Evolutionary conservation across 306 rosid species (phyloP), one percentile per base, ranked within the genome.

Genomic region (Arachis hypogaea): DNA sequence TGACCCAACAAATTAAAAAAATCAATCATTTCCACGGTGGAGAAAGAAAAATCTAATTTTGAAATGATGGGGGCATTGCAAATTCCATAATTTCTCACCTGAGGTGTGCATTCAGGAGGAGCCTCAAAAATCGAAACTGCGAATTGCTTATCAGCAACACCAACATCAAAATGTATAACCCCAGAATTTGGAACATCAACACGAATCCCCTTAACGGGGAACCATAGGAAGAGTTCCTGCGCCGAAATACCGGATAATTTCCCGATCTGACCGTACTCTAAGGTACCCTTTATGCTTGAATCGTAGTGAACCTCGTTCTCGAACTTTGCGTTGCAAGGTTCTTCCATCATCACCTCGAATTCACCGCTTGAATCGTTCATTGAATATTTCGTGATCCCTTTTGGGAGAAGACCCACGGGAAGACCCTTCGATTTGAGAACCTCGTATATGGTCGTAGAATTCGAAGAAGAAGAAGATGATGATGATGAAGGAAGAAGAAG

Each of bases 131-230:
- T 90, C 0, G 98, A 93, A 40, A 90, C 36, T 16, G 98, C 87
- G 78, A 90, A 93, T 69, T 93, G 98, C 81, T 93, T 93, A 55
- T 90, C 93, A 0, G 92, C 93, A n/a, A 93, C 97, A 45, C 97
- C 97, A 29, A 93, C 97, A 72, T 93, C 97, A 30, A 93, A 93
- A 75, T 93, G 86, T 45, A 93, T 84, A 14, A 93, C 81, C 1
- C 98, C 96, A 1, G 95, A 88, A 69, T 85, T 83, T 0, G 92
- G 89, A 2, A 85, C 83, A 86, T 90, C 98, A 7, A 93, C 93
- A 1, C 86, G 88, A 9, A 93, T 93, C 4, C 91, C 98, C 64
- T 86, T 90, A 2, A 93, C 98, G 1, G 93, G 91, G 30, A 93
- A 90, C 97, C 98, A 93, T 1, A 93, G 86, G 22, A 93, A 93